Base-by-base conservation (phyloP, 257 asterid genomes). In the Asclepias syriaca region DNA sequence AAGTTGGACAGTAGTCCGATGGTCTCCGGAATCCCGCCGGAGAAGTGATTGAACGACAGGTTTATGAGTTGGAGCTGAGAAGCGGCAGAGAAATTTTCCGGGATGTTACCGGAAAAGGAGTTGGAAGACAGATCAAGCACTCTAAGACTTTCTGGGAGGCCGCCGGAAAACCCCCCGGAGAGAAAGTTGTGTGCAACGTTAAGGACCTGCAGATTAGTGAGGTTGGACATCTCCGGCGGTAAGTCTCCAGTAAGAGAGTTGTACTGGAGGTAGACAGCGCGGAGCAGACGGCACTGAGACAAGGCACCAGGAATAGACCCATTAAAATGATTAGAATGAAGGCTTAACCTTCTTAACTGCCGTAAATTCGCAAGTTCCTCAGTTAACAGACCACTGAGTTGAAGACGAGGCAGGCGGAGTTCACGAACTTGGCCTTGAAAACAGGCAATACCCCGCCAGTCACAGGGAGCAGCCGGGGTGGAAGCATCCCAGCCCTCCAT, bases 381-480 rank as follows among this genome's bases (percentile, higher is more conserved):
- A 37, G 75, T 72, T 15, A 91, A 75, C 7, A 49, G 65, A 68
- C 97, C 97, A 75, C 79, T 46, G 56, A 89, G 96, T 64, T 84
- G 92, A 2, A 76, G 78, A 46, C 95, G 89, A 8, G 97, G 89
- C 22, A 91, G 86, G 61, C 86, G 90, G 72, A 91, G 81, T 51
- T 87, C 90, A 43, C 81, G 82, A 21, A 84, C 91, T 21, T 79
- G 77, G 75, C 83, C 88, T 39, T 77, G 79, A 76, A 61, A 77
- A 66, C 97, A 91, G 7, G 67, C 56, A 78, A 91, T 74, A 81
- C 97, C 97, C 32, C 74, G 72, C 97, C 97, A 91, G 72, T 91
- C 97, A 85, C 97, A 91, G 4, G 97, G 97, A 9, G 93, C 87
- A 32, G 81, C 65, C 0, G 89, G 77, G 14, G 97, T 87, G 80